Percentiles rank a stretch among this genome's conserved stretches.
Conservation (phyloP, 2,329 filamentous ascomycete genomes). For the Stemphylium vesicarium region DNA sequence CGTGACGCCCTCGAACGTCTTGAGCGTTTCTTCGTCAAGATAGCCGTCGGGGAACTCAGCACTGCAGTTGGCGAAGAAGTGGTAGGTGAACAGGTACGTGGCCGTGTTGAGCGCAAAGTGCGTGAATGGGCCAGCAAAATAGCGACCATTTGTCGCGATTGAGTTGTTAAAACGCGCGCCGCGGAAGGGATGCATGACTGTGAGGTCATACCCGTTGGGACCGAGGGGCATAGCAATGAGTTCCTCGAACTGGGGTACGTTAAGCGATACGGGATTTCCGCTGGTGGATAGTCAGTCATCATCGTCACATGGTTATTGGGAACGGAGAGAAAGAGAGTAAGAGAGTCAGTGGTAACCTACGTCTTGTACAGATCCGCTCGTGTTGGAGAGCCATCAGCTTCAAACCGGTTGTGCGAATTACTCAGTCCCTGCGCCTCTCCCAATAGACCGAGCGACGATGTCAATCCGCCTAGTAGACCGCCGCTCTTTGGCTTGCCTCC, state of each 20-base stretch:
- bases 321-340: too few species aligned
- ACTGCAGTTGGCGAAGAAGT: slow-evolving; percentile 29
- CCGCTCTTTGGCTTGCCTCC: slow-evolving; percentile 18
- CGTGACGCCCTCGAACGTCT: slow-evolving; percentile 25
- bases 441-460: slow-evolving; percentile 18
- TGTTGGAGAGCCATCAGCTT: slow-evolving; percentile 24
- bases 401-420: slow-evolving; percentile 22
- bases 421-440: slow-evolving; percentile 17
- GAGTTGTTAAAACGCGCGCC: slow-evolving; percentile 29
- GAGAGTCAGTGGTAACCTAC: not conserved
- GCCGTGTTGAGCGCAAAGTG: slow-evolving; percentile 23
- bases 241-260: slow-evolving; percentile 3
- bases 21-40: slow-evolving; percentile 21
- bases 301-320: not conserved
- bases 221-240: slow-evolving; percentile 2
- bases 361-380: slow-evolving; percentile 8
- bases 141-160: slow-evolving; percentile 15
- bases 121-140: slow-evolving; percentile 23
- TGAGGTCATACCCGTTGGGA: not conserved
- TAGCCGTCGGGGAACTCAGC: slow-evolving; percentile 24
- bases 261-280: not conserved
- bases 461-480: slow-evolving; percentile 22
- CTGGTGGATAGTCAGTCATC: not conserved
- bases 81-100: slow-evolving; percentile 5
- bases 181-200: slow-evolving; percentile 12